Percentiles rank a stretch among this genome's conserved stretches.
phyloP scores from a whole-genome alignment of 352 stramenopile genomes.

The Globisporangium paddicum region DNA sequence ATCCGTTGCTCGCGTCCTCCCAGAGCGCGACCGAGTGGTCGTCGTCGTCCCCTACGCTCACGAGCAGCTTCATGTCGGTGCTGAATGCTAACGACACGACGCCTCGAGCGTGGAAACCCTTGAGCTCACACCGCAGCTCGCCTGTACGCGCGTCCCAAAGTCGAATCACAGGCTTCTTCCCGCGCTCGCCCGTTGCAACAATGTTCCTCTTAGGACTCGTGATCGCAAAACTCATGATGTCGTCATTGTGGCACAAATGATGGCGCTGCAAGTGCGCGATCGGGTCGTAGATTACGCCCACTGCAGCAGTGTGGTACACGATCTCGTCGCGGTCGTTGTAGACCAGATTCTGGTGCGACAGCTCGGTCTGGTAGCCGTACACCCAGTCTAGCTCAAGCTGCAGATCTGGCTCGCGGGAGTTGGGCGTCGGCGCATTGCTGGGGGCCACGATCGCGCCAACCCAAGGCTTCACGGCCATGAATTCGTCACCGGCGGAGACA shows the following conservation, averaged over 20 bases:
- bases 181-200: slow-evolving; percentile 85
- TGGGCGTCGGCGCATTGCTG: slow-evolving; percentile 59
- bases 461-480: slow-evolving; percentile 90
- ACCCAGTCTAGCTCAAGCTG: slow-evolving; percentile 79
- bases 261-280: slow-evolving; percentile 74
- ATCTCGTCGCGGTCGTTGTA: slow-evolving; percentile 74
- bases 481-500: slow-evolving; percentile 66
- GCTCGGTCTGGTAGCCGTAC: slow-evolving; percentile 73
- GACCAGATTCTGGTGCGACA: slow-evolving; percentile 74
- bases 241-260: slow-evolving; percentile 78
- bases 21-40: slow-evolving; percentile 81
- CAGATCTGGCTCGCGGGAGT: slow-evolving; percentile 56
- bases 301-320: slow-evolving; percentile 85
- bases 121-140: slow-evolving; percentile 52
- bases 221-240: slow-evolving; percentile 83
- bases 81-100: slow-evolving; percentile 73
- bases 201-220: slow-evolving; percentile 49
- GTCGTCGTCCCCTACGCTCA: slow-evolving; percentile 76
- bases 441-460: slow-evolving; percentile 76
- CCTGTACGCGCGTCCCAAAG: slow-evolving; percentile 84
- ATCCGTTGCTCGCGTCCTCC: slow-evolving; percentile 58
- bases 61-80: slow-evolving; percentile 41
- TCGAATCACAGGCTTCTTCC: slow-evolving; percentile 66
- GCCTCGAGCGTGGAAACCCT: slow-evolving; percentile 61
- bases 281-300: slow-evolving; percentile 81